Evolutionary conservation across 2,329 filamentous ascomycete species (phyloP).

Genomic region (Colletotrichum euphorbiae): DNA sequence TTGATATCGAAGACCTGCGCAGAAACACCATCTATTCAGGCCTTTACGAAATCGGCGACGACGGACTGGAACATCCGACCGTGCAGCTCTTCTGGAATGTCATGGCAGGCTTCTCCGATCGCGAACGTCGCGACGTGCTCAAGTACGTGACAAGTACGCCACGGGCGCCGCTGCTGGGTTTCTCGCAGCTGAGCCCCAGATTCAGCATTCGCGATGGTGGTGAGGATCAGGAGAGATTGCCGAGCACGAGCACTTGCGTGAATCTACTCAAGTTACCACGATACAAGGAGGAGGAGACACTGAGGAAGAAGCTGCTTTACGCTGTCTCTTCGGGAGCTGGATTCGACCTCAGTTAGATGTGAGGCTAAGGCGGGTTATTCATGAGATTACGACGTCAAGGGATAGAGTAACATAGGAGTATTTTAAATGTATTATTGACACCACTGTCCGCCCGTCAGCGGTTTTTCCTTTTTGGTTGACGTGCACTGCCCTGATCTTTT

Average conservation of each 20-base stretch:
- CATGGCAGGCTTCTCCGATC: conserved; percentile 79
- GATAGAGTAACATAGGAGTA: conserved; percentile 14
- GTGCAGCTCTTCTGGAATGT: conserved; percentile 92
- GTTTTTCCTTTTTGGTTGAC: no score
- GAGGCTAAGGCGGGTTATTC: background rate
- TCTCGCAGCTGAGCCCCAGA: conserved; percentile 82
- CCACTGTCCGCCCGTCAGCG: background rate
- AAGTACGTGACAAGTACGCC: conserved; percentile 97
- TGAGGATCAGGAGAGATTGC: conserved; percentile 79
- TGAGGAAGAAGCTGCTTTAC: conserved; percentile 88
- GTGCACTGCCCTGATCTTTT: no score
- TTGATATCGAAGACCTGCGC: conserved; percentile 88
- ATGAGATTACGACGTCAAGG: conserved; percentile 32
- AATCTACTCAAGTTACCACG: conserved; percentile 93
- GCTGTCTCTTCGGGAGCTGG: conserved; percentile 91
- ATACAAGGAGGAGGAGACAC: conserved; percentile 73
- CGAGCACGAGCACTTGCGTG: conserved; percentile 95
- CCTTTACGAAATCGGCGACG: conserved; percentile 89
- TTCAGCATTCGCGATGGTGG: conserved; percentile 93
- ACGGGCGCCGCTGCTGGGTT: conserved; percentile 88
- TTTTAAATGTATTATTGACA: conserved; percentile 12
- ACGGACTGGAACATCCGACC: conserved; percentile 85
- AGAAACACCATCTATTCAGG: conserved; percentile 89
- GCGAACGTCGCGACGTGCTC: conserved; percentile 84
- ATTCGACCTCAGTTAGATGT: conserved; percentile 81